Evolutionary conservation across 352 stramenopile species (phyloP), one percentile per base, ranked within the genome.

Genomic region (Aphanomyces astaci): DNA sequence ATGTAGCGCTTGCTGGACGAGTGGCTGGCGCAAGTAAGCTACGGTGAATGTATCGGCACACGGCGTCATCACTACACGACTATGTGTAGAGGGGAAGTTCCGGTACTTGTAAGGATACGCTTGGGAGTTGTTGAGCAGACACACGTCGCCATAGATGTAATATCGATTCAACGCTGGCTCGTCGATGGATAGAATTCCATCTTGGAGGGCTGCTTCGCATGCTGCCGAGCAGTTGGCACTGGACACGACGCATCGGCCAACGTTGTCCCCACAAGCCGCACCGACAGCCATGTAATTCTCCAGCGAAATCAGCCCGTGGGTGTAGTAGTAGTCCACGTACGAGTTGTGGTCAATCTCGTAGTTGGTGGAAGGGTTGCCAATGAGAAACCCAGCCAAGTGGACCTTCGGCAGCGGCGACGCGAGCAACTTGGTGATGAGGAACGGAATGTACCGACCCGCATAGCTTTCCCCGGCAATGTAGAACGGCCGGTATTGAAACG

Each of bases 391-490:
- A 57, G 72, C 72, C 39, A 89, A 77, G 28, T 86, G 84, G 43
- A 87, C 76, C 15, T 70, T 73, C 2, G 75, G 62, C 10, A 88
- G 53, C 4, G 80, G 80, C 39, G 77, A 64, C 31, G 81, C 73
- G 17, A 87, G 72, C 0, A 15, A 10, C 30, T 32, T 32, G 46
- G 30, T 25, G 30, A 62, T 7, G 7, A 62, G 30, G 9, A n/a
- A 24, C 52, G 52, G 76, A 40, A 95, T 81, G 76, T 96, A 95
- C 63, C 92, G 79, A 9, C 87, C 88, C 25, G 83, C 89, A 71
- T 96, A 96, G 55, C 78, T 93, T 78, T 96, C 89, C 15, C 83
- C 85, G 3, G 79, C 90, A 63, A 97, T 79, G 79, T 87, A 95
- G 32, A 96, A 86, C 13, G 86, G 77, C 19, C 80, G 79, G 53